Conservation (phyloP, 73 alveolate genomes). For the Effrenium voratum region DNA sequence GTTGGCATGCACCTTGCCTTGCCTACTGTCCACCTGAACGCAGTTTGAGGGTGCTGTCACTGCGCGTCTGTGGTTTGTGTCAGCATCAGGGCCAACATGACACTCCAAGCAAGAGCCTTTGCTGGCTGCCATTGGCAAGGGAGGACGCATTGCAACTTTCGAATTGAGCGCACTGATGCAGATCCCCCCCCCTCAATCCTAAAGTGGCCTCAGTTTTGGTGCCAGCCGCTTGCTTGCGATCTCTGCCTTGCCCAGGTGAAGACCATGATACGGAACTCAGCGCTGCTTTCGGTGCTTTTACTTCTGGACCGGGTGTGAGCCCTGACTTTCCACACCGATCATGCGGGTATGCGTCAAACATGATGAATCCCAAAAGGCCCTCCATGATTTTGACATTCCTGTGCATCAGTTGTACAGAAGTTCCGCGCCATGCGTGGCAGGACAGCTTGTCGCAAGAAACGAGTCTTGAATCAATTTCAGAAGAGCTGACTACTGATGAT, state of each 20-base stretch:
- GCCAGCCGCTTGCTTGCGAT: not conserved
- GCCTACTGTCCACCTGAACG: too few species aligned
- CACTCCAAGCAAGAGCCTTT: not conserved
- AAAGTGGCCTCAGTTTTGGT: not conserved
- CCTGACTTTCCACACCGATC: not conserved
- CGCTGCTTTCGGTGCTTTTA: not conserved
- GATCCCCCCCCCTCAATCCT: not conserved
- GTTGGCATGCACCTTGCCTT: not conserved
- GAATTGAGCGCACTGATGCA: not conserved
- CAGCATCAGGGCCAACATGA: not conserved
- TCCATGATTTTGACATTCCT: not conserved
- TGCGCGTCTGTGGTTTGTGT: not conserved
- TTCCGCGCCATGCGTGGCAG: not conserved
- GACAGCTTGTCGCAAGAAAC: not conserved
- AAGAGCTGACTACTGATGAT: conserved; percentile 1
- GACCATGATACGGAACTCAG: conserved; percentile 22
- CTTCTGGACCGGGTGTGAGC: not conserved
- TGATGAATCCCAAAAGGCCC: not conserved
- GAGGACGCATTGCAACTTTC: too few species aligned
- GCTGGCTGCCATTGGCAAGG: too few species aligned
- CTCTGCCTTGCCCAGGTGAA: conserved; percentile 1
- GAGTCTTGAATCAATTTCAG: not conserved
- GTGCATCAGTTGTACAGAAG: not conserved
- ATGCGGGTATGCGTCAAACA: not conserved
- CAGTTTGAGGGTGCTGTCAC: not conserved